A percentile compares a stretch with the other conserved stretches of the same genome.
phyloP scores from a whole-genome alignment of 495 filamentous ascomycete species.

The Penicillium chermesinum region DNA sequence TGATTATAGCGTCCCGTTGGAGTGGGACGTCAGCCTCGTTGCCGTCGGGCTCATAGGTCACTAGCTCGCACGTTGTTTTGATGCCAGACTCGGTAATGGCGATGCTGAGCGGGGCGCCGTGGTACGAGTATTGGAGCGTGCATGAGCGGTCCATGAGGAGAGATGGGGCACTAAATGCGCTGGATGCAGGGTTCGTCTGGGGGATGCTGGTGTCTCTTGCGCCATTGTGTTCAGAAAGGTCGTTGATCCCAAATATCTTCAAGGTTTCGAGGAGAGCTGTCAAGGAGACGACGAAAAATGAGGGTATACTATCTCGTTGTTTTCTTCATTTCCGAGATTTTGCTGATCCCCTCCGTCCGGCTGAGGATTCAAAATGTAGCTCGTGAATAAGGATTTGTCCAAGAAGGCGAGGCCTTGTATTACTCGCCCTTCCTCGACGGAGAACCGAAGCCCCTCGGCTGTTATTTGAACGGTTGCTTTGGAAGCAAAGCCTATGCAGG shows the following conservation, averaged over 20 bases:
- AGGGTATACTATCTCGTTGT: conserved; percentile 32
- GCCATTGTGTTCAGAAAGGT: conserved; percentile 54
- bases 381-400: conserved; percentile 80
- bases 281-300: conserved; percentile 82
- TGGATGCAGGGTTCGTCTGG: conserved; percentile 42
- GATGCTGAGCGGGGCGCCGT: conserved; percentile 72
- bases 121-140: conserved; percentile 64
- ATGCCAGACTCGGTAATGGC: conserved; percentile 80
- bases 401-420: conserved; percentile 86
- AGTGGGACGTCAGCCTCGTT: conserved; percentile 73
- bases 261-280: conserved; percentile 86
- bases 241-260: conserved; percentile 83
- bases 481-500: conserved; percentile 75
- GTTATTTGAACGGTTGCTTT: conserved; percentile 83
- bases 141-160: conserved; percentile 79
- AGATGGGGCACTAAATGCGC: conserved; percentile 69
- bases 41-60: conserved; percentile 73
- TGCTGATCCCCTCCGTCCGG: conserved; percentile 19
- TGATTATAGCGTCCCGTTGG: conserved; percentile 66
- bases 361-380: conserved; percentile 61
- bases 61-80: conserved; percentile 84
- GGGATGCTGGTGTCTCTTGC: conserved; percentile 38
- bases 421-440: conserved; percentile 74
- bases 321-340: conserved; percentile 30
- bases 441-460: conserved; percentile 76